Evolutionary conservation across 148 eudicot species (phyloP).

Genomic region (Rhododendron henanense): DNA sequence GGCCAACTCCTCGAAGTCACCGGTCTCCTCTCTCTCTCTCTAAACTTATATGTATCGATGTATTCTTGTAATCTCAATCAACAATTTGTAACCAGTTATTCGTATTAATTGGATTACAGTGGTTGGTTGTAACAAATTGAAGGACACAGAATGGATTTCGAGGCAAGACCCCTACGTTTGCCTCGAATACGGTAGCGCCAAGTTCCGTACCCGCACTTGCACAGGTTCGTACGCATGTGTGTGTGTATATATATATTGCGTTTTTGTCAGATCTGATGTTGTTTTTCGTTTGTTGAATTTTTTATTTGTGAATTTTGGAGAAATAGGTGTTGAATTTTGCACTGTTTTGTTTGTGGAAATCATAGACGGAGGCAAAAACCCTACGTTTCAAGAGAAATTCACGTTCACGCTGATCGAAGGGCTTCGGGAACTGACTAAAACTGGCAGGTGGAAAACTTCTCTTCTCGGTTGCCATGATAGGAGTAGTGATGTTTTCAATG

Average conservation of each 20-base stretch:
- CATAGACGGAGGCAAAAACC: conserved; percentile 84
- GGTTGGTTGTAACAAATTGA: conserved; percentile 65
- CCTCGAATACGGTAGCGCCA: conserved; percentile 67
- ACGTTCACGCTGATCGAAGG: conserved; percentile 74
- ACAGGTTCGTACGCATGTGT: conserved; percentile 42
- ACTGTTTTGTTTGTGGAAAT: background rate
- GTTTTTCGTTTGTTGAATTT: background rate
- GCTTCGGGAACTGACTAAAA: conserved; percentile 66
- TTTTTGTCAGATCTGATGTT: background rate
- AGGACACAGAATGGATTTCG: conserved; percentile 88
- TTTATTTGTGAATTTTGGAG: background rate
- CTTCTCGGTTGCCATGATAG: background rate
- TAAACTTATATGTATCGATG: background rate
- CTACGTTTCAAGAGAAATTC: conserved; percentile 93
- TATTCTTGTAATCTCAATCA: background rate
- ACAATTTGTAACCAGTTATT: background rate
- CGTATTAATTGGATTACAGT: conserved; percentile 31
- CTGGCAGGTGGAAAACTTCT: conserved; percentile 54
- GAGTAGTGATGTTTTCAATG: background rate
- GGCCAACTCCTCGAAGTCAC: conserved; percentile 8
- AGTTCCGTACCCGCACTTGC: conserved; percentile 71
- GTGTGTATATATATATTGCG: background rate
- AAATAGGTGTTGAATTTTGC: background rate
- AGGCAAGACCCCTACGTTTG: conserved; percentile 85
- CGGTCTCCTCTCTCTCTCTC: background rate